Conservation (phyloP, 345 rosid genomes). For the Microcos paniculata region DNA sequence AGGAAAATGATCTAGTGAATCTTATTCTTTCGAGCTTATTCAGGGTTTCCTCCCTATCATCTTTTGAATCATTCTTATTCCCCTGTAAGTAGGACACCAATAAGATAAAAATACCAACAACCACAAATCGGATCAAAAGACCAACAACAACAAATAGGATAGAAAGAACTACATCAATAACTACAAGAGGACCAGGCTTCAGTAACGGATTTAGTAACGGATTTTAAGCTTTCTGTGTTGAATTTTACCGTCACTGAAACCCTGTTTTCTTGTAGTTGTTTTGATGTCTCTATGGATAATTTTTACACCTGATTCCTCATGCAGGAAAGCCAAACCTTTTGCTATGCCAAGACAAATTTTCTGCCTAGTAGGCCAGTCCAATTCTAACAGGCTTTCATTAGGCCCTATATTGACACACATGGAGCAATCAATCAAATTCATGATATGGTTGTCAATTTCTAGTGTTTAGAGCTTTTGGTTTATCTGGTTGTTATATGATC, state of each 20-base stretch:
- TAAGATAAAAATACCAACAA: too few species aligned
- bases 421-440: neutral
- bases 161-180: neutral
- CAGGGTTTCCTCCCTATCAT: neutral
- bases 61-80: too few species aligned
- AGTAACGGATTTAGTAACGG: too few species aligned
- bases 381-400: constrained; percentile 35
- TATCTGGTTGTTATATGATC: constrained; percentile 27
- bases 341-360: constrained; percentile 67
- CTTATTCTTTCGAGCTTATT: neutral
- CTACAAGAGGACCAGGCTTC: too few species aligned
- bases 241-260: too few species aligned
- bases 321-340: constrained; percentile 61
- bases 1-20: neutral
- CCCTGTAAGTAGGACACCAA: too few species aligned
- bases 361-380: constrained; percentile 66
- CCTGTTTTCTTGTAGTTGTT: too few species aligned
- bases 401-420: constrained; percentile 28
- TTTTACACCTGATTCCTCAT: constrained; percentile 65
- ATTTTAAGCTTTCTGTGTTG: too few species aligned
- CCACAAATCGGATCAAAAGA: too few species aligned
- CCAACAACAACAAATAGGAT: neutral
- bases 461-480: neutral
- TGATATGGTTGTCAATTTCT: neutral
- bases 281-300: constrained; percentile 76